Percentiles rank a stretch among this genome's conserved stretches.
Evolutionary conservation across 2,329 filamentous ascomycete genomes (phyloP).

Genomic region (Hymenoscyphus fructigenus): DNA sequence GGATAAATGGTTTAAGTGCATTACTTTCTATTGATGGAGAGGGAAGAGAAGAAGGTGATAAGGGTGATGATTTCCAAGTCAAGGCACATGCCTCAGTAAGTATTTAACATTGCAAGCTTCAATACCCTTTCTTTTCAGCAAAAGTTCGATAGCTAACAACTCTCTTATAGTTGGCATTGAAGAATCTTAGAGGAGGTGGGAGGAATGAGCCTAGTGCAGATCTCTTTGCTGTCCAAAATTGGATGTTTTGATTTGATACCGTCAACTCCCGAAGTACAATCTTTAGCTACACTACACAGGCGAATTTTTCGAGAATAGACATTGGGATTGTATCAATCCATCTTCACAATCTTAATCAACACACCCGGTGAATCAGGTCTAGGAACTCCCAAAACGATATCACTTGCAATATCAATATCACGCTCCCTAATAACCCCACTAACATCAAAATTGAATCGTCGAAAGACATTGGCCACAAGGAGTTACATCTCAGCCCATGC

Average conservation of each 20-base stretch:
- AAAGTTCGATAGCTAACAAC: not conserved
- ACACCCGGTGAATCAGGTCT: not conserved
- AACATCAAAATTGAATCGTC: not conserved
- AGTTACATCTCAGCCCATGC: conserved; percentile 10
- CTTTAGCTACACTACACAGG: too few species aligned
- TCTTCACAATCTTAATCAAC: not conserved
- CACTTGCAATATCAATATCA: not conserved
- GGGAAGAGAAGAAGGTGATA: not conserved
- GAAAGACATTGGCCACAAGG: not conserved
- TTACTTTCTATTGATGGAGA: not conserved
- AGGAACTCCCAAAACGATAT: not conserved
- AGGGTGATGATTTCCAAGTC: not conserved
- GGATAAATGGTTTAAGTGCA: not conserved
- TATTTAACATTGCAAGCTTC: not conserved
- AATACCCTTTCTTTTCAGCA: not conserved
- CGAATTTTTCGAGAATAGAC: too few species aligned
- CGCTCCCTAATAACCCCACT: not conserved
- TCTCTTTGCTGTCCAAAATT: not conserved
- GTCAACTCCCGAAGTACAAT: too few species aligned
- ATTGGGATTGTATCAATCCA: not conserved
- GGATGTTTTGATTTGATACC: not conserved
- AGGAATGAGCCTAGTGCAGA: not conserved
- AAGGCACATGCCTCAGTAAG: not conserved
- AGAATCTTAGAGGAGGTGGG: not conserved
- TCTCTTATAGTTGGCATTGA: not conserved